These are phyloP conservation scores for Backusella mclennaniae DNA, from an alignment of 192 early-diverging fungal genomes.

Conservation along the genomic window DNA sequence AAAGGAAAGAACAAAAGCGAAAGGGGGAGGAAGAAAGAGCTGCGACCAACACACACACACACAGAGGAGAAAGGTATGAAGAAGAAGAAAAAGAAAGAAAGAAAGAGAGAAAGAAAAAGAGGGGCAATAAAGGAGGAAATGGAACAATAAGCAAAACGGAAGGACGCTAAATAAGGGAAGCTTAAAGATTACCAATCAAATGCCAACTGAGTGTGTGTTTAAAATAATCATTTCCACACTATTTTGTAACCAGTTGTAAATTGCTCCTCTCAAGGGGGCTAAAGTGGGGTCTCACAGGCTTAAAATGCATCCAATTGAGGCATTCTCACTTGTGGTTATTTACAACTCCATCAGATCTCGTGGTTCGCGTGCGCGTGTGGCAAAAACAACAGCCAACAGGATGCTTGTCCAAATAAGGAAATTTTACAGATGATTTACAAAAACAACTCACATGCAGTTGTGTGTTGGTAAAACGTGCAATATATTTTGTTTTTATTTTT, in stretches of 20 bases:
- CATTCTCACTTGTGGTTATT: conserved; percentile 10
- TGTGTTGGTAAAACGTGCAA: conserved; percentile 2
- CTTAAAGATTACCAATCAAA: conserved; percentile 8
- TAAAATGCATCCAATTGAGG: conserved; percentile 7
- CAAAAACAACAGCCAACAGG: conserved; percentile 9
- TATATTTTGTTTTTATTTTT: background rate
- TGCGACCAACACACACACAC: background rate
- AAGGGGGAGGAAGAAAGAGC: background rate
- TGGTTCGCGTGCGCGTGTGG: conserved; percentile 10
- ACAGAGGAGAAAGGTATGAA: background rate
- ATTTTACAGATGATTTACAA: conserved; percentile 4
- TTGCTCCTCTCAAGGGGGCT: background rate
- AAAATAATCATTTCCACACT: conserved; percentile 7
- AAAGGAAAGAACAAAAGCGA: conserved; percentile 11
- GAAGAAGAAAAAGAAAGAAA: background rate
- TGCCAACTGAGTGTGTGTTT: conserved; percentile 10
- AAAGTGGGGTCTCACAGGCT: conserved; percentile 11
- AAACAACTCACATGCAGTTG: background rate
- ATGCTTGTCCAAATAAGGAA: background rate
- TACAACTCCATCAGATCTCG: background rate
- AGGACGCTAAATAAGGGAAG: background rate
- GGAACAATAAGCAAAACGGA: background rate
- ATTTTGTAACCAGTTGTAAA: conserved; percentile 5
- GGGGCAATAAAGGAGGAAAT: background rate
- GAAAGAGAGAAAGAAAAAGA: conserved; percentile 4